These are phyloP conservation scores for Prunus dulcis DNA, from an alignment of 306 rosid species.

Conservation along the genomic window DNA sequence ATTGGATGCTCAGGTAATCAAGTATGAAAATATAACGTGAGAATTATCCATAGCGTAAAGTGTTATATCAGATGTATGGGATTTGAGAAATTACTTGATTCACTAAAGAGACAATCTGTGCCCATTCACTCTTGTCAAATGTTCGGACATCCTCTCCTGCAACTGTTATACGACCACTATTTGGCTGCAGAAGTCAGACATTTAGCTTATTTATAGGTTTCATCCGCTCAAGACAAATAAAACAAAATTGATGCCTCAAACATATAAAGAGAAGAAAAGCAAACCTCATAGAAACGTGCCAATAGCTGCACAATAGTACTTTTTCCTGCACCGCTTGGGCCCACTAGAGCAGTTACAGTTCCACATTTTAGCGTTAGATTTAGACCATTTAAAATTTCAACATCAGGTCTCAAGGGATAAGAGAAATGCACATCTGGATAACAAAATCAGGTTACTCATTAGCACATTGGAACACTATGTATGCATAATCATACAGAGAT, in stretches of 20 bases:
- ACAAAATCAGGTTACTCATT: constrained; percentile 19
- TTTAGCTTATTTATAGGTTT: constrained; percentile 15
- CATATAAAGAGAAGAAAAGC: constrained; percentile 18
- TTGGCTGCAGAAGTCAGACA: constrained; percentile 57
- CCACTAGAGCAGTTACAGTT: constrained; percentile 87
- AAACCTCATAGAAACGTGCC: constrained; percentile 96
- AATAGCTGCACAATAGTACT: constrained; percentile 91
- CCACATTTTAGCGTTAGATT: constrained; percentile 78
- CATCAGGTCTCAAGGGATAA: constrained; percentile 89
- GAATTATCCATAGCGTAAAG: background rate
- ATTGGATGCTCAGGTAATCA: too few species aligned
- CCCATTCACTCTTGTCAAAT: constrained; percentile 97
- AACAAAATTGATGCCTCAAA: constrained; percentile 13
- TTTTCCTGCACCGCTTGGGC: constrained; percentile 90
- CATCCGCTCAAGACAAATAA: constrained; percentile 18
- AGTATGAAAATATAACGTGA: background rate
- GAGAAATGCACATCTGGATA: constrained; percentile 81
- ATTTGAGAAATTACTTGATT: constrained; percentile 60
- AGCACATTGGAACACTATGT: background rate
- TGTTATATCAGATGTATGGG: constrained; percentile 14
- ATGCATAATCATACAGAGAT: background rate
- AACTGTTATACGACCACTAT: constrained; percentile 75
- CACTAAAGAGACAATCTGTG: constrained; percentile 74
- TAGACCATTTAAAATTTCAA: constrained; percentile 58
- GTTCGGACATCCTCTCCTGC: constrained; percentile 85